Evolutionary conservation across 192 early-diverging fungal genomes (phyloP), one percentile per base, ranked within the genome.

Genomic region (Coemansia sp.): DNA sequence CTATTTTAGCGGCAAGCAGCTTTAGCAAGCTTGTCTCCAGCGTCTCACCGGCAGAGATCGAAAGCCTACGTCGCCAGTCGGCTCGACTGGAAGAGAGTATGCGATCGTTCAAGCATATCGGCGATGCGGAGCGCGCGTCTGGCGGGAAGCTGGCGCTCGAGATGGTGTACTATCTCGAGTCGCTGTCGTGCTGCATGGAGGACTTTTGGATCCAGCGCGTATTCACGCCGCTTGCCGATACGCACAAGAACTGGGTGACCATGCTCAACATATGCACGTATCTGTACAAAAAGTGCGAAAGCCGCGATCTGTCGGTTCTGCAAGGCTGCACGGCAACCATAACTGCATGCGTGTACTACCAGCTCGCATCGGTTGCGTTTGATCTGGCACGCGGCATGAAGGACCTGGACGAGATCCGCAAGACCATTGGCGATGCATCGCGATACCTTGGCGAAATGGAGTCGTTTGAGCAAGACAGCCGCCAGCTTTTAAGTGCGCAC

Each of bases 161-260:
- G 60, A 42, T 73, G 0, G 76, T 68, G 6, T 60, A 72, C 61
- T 79, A 79, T 30, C 25, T 73, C n/a, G 76, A 79, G 64, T 62
- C 76, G 42, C 71, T 79, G 29, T 50, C 67, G n/a, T 79, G 76
- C 54, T 72, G 76, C 45, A 24, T 73, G 53, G 76, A 79, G 58
- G 67, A 68, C 50, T 73, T 79, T 53, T 79, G 67, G 71, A 69
- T 68, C 53, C 62, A 59, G 29, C 63, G 75, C 24, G 60, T 56
- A 29, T 62, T 66, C 49, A 60, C 52, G 29, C 22, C 70, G 52
- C 49, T 54, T 22, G 51, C 29, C 11, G 75, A 78, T 18, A 51
- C 60, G 39, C 68, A 46, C 64, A 78, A 72, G 60, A 72, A 66
- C 63, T 72, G 69, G 70, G 56, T 46, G 42, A 78, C 71, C 18